phyloP scores from a whole-genome alignment of 2,329 filamentous ascomycete genomes.

The Elsinoe ampelina region DNA sequence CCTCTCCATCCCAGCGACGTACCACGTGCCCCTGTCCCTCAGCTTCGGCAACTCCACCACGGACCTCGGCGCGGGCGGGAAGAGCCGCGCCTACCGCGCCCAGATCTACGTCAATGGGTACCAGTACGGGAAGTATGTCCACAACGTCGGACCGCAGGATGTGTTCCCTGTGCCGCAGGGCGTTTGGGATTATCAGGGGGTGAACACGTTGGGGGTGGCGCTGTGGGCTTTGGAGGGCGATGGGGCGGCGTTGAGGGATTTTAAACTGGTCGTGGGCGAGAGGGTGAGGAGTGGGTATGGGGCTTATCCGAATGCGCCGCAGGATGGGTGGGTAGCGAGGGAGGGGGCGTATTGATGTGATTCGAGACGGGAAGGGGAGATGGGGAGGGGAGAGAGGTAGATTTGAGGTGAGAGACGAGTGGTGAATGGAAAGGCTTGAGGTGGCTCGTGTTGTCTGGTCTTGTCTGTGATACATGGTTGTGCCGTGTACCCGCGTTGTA shows the following conservation, averaged over 20 bases:
- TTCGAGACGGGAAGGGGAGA: no score
- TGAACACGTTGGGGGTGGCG: conserved; percentile 59
- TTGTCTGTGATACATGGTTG: no score
- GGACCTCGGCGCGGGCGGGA: conserved; percentile 29
- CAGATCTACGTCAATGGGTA: conserved; percentile 65
- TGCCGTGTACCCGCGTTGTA: background rate
- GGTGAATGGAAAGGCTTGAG: background rate
- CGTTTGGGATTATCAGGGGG: conserved; percentile 60
- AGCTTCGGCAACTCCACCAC: conserved; percentile 37
- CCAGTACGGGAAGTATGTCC: conserved; percentile 60
- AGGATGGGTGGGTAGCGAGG: conserved; percentile 24
- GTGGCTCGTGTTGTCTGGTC: background rate
- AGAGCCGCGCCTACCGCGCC: conserved; percentile 41
- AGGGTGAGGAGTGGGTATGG: conserved; percentile 28
- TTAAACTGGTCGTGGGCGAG: conserved; percentile 24
- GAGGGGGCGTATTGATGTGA: conserved; percentile 24
- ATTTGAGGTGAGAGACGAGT: no score
- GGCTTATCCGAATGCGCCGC: conserved; percentile 22
- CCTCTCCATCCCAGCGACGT: conserved; percentile 44
- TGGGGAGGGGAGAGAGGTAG: background rate
- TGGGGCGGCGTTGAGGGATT: conserved; percentile 47
- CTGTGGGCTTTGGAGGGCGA: conserved; percentile 56
- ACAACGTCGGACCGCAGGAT: conserved; percentile 66
- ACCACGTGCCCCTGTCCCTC: conserved; percentile 52
- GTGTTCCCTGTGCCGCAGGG: conserved; percentile 65